These are phyloP conservation scores for Calonectria crousiana DNA, from an alignment of 2,329 filamentous ascomycete genomes.

Conservation along the genomic window DNA sequence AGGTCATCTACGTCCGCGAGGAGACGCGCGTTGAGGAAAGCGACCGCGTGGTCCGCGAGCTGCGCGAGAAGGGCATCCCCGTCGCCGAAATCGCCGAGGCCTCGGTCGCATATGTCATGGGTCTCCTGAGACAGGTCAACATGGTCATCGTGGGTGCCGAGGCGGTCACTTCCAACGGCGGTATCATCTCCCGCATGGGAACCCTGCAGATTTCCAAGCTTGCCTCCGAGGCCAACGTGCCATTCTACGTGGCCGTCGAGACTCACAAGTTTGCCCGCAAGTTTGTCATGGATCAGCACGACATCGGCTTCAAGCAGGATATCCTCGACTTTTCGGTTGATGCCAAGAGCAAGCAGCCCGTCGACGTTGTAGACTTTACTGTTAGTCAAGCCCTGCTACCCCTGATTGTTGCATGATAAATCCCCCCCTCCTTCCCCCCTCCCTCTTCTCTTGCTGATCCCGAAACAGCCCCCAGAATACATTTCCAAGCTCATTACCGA, in stretches of 20 bases:
- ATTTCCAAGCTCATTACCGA: slow-evolving; percentile 83
- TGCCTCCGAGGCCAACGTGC: slow-evolving; percentile 76
- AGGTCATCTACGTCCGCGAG: slow-evolving; percentile 83
- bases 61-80: slow-evolving; percentile 81
- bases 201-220: slow-evolving; percentile 87
- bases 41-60: slow-evolving; percentile 75
- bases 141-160: slow-evolving; percentile 78
- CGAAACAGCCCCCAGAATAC: slow-evolving; percentile 69
- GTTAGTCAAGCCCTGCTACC: slow-evolving; percentile 50
- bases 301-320: slow-evolving; percentile 82
- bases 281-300: slow-evolving; percentile 84
- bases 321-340: slow-evolving; percentile 79
- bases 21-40: slow-evolving; percentile 70
- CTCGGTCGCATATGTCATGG: slow-evolving; percentile 85
- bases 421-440: no score
- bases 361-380: slow-evolving; percentile 77
- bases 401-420: neutral
- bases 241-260: slow-evolving; percentile 92
- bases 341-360: slow-evolving; percentile 56
- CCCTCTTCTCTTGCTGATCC: neutral
- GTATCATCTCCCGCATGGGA: slow-evolving; percentile 89
- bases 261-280: slow-evolving; percentile 96
- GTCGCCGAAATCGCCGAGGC: slow-evolving; percentile 72
- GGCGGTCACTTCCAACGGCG: slow-evolving; percentile 93
- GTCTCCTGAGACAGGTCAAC: slow-evolving; percentile 68